These are phyloP conservation scores for Takashimella koratensis DNA, from an alignment of 1,284 basidiomycete species.

Conservation along the genomic window DNA sequence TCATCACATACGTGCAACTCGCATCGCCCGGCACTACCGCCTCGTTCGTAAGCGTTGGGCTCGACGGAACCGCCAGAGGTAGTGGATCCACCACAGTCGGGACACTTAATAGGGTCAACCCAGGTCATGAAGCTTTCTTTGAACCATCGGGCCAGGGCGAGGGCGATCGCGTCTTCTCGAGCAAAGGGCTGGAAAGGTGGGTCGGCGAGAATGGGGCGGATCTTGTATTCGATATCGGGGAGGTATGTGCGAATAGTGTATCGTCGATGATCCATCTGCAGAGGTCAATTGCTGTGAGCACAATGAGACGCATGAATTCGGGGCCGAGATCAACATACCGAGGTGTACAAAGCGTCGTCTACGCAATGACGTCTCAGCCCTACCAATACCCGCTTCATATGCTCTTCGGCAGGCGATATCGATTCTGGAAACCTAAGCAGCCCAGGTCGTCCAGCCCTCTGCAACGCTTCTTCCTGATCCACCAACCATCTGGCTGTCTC, in stretches of 20 bases:
- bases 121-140: slow-evolving; percentile 51
- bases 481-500: background rate
- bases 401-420: background rate
- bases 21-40: slow-evolving; percentile 47
- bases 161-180: slow-evolving; percentile 35
- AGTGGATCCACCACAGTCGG: slow-evolving; percentile 40
- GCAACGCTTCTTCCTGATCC: background rate
- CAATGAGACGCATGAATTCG: background rate
- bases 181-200: slow-evolving; percentile 32
- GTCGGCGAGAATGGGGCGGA: slow-evolving; percentile 1
- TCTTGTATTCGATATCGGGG: background rate
- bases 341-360: background rate
- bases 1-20: slow-evolving; percentile 45
- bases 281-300: background rate
- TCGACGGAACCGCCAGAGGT: slow-evolving; percentile 6
- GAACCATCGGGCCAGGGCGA: slow-evolving; percentile 52
- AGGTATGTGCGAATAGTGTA: background rate
- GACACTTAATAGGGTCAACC: slow-evolving; percentile 52
- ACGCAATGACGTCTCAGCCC: background rate
- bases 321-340: background rate
- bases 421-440: background rate
- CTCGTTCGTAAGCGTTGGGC: slow-evolving; percentile 35
- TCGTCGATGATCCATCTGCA: background rate
- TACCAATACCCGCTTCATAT: background rate
- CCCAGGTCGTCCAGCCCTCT: background rate